Conservation (phyloP, 345 rosid species). For the Triadica sebifera region DNA sequence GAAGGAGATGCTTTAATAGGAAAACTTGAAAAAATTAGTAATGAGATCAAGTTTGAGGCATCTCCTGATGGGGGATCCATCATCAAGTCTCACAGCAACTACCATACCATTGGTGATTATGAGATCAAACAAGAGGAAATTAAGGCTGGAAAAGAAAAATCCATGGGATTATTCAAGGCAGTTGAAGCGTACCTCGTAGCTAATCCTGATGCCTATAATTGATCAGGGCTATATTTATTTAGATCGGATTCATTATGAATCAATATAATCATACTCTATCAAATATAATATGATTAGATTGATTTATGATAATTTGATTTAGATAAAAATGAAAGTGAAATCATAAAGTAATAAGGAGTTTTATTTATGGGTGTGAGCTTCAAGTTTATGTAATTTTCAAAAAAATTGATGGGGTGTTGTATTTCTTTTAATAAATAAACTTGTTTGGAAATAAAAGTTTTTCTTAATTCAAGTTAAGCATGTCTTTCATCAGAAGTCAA, state of each 20-base stretch:
- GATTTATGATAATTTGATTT: too few species aligned
- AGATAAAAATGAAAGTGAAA: too few species aligned
- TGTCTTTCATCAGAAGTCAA: too few species aligned
- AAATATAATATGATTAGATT: too few species aligned
- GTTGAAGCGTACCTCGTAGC: conserved; percentile 33
- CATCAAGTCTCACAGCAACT: conserved; percentile 38
- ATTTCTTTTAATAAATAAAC: too few species aligned
- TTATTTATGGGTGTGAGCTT: neutral
- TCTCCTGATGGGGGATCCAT: conserved; percentile 36
- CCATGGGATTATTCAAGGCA: conserved; percentile 23
- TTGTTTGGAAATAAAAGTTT: too few species aligned
- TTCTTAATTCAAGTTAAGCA: too few species aligned
- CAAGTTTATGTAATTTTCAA: neutral
- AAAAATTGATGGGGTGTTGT: too few species aligned
- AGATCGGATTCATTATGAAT: too few species aligned
- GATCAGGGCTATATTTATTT: too few species aligned
- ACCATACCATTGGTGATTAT: conserved; percentile 8
- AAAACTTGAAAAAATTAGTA: conserved; percentile 30
- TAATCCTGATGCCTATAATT: conserved; percentile 22
- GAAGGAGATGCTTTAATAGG: conserved; percentile 31
- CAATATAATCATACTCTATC: too few species aligned
- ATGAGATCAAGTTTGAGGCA: conserved; percentile 37
- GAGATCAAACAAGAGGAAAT: conserved; percentile 24
- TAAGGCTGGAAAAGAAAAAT: conserved; percentile 6
- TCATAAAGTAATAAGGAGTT: neutral